These are phyloP conservation scores for Tubosaeta brunneosetosa DNA, from an alignment of 768 basidiomycete species.

Conservation along the genomic window DNA sequence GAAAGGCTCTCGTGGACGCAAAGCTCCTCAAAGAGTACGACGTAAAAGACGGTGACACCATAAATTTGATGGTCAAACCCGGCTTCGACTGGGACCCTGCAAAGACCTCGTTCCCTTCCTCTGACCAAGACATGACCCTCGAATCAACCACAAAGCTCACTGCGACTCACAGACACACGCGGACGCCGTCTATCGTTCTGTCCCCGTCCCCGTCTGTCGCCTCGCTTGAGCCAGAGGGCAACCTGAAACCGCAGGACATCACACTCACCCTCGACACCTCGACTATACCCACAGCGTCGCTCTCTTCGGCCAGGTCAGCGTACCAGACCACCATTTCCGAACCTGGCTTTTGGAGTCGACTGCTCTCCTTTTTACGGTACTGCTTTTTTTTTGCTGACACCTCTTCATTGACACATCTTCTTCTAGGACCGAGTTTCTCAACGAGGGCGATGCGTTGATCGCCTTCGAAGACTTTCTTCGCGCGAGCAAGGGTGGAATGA, in stretches of 20 bases:
- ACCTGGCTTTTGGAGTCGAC: constrained; percentile 75
- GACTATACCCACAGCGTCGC: constrained; percentile 41
- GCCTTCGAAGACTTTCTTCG: constrained; percentile 88
- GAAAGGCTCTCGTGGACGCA: constrained; percentile 85
- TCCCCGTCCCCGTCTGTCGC: constrained; percentile 65
- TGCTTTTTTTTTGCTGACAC: background rate
- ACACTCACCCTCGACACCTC: constrained; percentile 64
- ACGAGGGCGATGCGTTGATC: constrained; percentile 55
- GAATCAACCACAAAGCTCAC: constrained; percentile 24
- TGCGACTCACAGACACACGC: constrained; percentile 44
- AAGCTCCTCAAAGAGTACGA: constrained; percentile 91
- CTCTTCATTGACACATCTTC: background rate
- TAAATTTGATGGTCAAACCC: constrained; percentile 86
- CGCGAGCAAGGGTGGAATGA: constrained; percentile 75
- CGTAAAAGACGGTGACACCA: constrained; percentile 71
- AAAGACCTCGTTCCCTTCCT: constrained; percentile 28
- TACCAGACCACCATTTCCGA: constrained; percentile 53
- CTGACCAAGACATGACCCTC: constrained; percentile 15
- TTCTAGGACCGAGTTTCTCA: constrained; percentile 56
- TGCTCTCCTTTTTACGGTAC: constrained; percentile 62
- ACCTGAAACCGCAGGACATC: constrained; percentile 47
- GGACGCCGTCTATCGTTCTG: constrained; percentile 74
- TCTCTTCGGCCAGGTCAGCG: constrained; percentile 33
- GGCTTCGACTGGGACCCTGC: constrained; percentile 62
- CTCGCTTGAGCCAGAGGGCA: constrained; percentile 39